Evolutionary conservation across 805 yeast species (phyloP).

Genomic region (Nakazawaea ishiwadae): DNA sequence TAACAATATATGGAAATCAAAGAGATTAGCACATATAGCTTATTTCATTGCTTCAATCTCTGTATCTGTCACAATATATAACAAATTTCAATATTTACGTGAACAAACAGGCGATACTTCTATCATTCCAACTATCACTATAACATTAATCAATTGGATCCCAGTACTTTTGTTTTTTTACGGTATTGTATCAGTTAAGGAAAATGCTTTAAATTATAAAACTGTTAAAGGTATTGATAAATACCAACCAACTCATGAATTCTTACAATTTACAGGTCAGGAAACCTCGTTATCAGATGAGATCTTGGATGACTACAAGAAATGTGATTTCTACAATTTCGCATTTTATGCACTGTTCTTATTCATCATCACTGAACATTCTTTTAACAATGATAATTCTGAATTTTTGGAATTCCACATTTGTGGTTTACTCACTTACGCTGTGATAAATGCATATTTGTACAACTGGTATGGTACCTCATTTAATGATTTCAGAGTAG

Average conservation of each 20-base stretch:
- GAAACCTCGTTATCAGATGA: slow-evolving; percentile 4
- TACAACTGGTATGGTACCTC: slow-evolving; percentile 10
- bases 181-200: slow-evolving; percentile 8
- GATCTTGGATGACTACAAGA: slow-evolving; percentile 9
- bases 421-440: slow-evolving; percentile 3
- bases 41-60: neutral
- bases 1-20: slow-evolving; percentile 8
- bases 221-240: slow-evolving; percentile 7
- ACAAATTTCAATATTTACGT: neutral
- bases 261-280: slow-evolving; percentile 5
- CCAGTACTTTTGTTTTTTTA: slow-evolving; percentile 4
- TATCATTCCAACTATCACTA: neutral
- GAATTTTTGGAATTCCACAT: slow-evolving; percentile 2
- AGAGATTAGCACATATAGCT: neutral
- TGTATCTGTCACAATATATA: no score
- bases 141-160: slow-evolving; percentile 5
- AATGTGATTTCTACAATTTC: slow-evolving; percentile 11
- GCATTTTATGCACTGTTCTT: slow-evolving; percentile 10
- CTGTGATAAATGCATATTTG: slow-evolving; percentile 6
- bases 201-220: slow-evolving; percentile 8
- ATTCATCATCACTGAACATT: slow-evolving; percentile 6
- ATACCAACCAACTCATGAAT: slow-evolving; percentile 12
- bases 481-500: slow-evolving; percentile 6
- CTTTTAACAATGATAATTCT: slow-evolving; percentile 4
- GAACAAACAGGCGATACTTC: no score